Evolutionary conservation across 116 monocot species (phyloP).

Genomic region (Zostera marina): DNA sequence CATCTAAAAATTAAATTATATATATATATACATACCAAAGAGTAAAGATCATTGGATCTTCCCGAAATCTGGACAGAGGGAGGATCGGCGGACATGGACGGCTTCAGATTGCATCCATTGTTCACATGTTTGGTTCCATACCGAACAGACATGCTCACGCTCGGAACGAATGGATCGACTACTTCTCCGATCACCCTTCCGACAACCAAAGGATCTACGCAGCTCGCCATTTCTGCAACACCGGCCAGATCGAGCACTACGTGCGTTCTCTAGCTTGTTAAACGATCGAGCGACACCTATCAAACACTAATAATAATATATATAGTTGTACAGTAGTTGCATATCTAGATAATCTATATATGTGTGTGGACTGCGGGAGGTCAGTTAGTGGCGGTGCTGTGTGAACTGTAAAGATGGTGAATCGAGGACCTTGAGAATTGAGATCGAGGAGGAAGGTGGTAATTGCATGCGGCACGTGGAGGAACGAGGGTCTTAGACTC

Average conservation of each 20-base stretch:
- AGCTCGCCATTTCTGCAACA: conserved; percentile 7
- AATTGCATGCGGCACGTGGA: conserved; percentile 1
- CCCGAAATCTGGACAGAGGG: conserved; percentile 45
- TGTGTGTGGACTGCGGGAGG: too few species aligned
- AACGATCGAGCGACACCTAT: too few species aligned
- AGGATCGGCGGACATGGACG: conserved; percentile 33
- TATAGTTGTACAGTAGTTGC: too few species aligned
- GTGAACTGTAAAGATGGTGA: too few species aligned
- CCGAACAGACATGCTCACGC: conserved; percentile 35
- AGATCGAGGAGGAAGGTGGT: neutral
- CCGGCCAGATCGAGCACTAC: too few species aligned
- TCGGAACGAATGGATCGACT: conserved; percentile 73
- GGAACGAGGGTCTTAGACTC: too few species aligned
- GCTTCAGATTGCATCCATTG: conserved; percentile 79
- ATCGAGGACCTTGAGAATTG: too few species aligned
- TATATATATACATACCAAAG: conserved; percentile 1
- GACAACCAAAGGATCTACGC: conserved; percentile 63
- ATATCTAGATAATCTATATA: too few species aligned
- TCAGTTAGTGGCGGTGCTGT: too few species aligned
- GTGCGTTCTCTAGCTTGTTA: neutral
- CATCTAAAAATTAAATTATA: neutral
- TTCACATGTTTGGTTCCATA: conserved; percentile 59
- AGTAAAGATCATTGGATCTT: conserved; percentile 5
- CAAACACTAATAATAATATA: too few species aligned
- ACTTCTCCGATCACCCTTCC: conserved; percentile 88